Conservation (phyloP, 805 yeast genomes). For the Schwanniomyces occidentalis region DNA sequence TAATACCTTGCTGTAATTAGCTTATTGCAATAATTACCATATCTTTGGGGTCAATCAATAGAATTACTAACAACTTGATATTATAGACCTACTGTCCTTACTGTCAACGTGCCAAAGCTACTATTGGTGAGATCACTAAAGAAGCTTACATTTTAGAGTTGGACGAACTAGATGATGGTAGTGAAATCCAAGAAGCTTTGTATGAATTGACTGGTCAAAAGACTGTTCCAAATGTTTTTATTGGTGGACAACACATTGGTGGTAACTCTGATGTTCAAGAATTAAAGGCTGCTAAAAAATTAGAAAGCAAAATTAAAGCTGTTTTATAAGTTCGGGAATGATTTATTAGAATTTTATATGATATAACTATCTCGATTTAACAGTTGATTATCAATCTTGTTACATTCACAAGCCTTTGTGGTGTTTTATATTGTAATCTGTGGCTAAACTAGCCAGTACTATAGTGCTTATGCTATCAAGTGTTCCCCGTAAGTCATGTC, state of each 20-base stretch:
- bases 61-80: slow-evolving; percentile 16
- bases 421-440: too few species aligned
- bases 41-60: too few species aligned
- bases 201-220: slow-evolving; percentile 79
- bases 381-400: too few species aligned
- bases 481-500: too few species aligned
- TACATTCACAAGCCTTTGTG: too few species aligned
- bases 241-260: slow-evolving; percentile 90
- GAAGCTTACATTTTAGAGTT: slow-evolving; percentile 58
- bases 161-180: slow-evolving; percentile 65
- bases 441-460: too few species aligned
- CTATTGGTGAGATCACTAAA: slow-evolving; percentile 38
- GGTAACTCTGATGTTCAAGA: slow-evolving; percentile 89
- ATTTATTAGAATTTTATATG: too few species aligned
- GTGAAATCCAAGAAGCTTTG: slow-evolving; percentile 78
- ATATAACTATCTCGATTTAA: too few species aligned
- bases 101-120: slow-evolving; percentile 43
- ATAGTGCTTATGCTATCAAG: too few species aligned
- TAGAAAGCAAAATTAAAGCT: slow-evolving; percentile 46
- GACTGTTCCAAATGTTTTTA: slow-evolving; percentile 92
- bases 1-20: too few species aligned
- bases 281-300: slow-evolving; percentile 60
- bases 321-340: too few species aligned
- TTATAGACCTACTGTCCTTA: slow-evolving; percentile 44
- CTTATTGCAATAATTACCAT: too few species aligned